Evolutionary conservation across 2,329 filamentous ascomycete genomes (phyloP), one percentile per base, ranked within the genome.

Genomic region (Fusarium sp.): DNA sequence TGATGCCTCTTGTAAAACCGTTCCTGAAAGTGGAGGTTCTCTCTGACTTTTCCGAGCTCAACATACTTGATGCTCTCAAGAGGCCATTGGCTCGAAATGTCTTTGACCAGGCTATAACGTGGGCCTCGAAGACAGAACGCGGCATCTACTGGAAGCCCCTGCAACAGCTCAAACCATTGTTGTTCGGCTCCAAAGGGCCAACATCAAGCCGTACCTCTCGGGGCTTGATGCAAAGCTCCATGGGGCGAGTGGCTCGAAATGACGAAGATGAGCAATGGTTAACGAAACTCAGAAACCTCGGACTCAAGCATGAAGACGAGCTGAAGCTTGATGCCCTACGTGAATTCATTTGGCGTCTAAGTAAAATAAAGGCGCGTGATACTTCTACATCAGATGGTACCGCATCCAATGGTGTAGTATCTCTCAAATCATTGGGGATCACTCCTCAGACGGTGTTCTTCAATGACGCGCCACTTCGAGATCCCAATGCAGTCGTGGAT

Each of bases 261-360:
- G 94, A 97, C 14, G 95, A 98, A 80, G 96, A 99, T 78, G 94
- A 98, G 70, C 90, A 94, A 74, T 98, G 96, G 95, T 84, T 99
- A n/a, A 86, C 89, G 19, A 92, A 94, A 72, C 83, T 99, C 52
- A 90, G 93, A 56, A 97, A 94, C 72, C 89, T 97, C 45, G 96
- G 96, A 0, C 90, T 99, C 84, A 85, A 87, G 3, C 78, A 86
- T 2, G 95, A 98, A 48, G 95, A 99, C 74, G 96, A 99, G 73
- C 89, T 93, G 78, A 98, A 99, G 80, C 84, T 99, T 5, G 84
- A 98, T 39, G 93, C 91, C 10, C 85, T 99, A 16, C 88, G 93
- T 63, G 95, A 98, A 78, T 98, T 97, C 77, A 93, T 99, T 44
- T 97, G 94, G 93, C 90, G 93, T 42, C 87, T 96, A 12, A 93